These are phyloP conservation scores for Hyphopichia pseudoburtonii DNA, from an alignment of 1,139 yeast genomes.

Conservation along the genomic window DNA sequence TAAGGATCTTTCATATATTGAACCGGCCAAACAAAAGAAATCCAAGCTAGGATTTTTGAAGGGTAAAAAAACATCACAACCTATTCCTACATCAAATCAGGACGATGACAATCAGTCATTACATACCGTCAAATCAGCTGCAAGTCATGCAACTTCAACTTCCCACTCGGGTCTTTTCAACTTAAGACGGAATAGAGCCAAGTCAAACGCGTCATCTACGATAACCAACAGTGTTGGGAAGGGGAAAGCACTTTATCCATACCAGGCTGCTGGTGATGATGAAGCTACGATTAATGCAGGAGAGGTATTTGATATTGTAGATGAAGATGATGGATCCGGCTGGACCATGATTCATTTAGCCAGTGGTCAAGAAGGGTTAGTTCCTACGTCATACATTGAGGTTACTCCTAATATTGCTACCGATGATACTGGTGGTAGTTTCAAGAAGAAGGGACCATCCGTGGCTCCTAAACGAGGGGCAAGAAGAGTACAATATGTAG, in stretches of 20 bases:
- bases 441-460: slow-evolving; percentile 66
- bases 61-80: slow-evolving; percentile 18
- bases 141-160: slow-evolving; percentile 21
- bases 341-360: slow-evolving; percentile 67
- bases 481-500: slow-evolving; percentile 60
- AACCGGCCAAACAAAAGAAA: slow-evolving; percentile 48
- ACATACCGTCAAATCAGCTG: slow-evolving; percentile 32
- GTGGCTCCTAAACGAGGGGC: slow-evolving; percentile 88
- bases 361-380: slow-evolving; percentile 64
- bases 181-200: slow-evolving; percentile 35
- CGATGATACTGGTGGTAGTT: slow-evolving; percentile 21
- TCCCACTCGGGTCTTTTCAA: slow-evolving; percentile 35
- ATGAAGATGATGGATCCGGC: slow-evolving; percentile 86
- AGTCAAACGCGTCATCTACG: slow-evolving; percentile 20
- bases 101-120: slow-evolving; percentile 28
- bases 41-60: slow-evolving; percentile 53
- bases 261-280: slow-evolving; percentile 71
- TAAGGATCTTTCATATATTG: slow-evolving; percentile 57
- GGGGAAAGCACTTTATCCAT: slow-evolving; percentile 65
- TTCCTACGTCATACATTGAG: slow-evolving; percentile 83
- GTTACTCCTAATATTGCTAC: slow-evolving; percentile 19
- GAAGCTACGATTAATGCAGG: slow-evolving; percentile 67
- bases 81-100: slow-evolving; percentile 9
- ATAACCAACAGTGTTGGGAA: slow-evolving; percentile 16
- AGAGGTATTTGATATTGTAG: slow-evolving; percentile 58